These are phyloP conservation scores for Penicillium goetzii DNA, from an alignment of 495 filamentous ascomycete species.

Conservation along the genomic window DNA sequence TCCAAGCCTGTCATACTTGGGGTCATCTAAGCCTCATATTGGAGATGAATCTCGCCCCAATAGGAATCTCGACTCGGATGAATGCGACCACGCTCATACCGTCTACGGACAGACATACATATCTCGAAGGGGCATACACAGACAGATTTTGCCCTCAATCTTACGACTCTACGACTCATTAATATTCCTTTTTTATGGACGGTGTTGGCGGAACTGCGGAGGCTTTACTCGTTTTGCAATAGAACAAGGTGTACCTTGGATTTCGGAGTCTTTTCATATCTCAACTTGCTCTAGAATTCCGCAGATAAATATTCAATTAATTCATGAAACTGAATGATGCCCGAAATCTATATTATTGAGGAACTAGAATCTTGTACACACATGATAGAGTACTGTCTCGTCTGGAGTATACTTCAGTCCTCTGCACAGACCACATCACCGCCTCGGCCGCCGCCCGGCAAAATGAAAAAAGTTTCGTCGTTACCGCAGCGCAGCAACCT, in stretches of 20 bases:
- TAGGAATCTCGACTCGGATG: too few species aligned
- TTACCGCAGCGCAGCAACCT: conserved; percentile 19
- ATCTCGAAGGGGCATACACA: not conserved
- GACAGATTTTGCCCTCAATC: not conserved
- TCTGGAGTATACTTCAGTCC: not conserved
- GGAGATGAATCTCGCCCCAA: not conserved
- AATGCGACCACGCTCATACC: not conserved
- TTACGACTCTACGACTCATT: conserved; percentile 11
- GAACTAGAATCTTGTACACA: not conserved
- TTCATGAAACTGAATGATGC: not conserved
- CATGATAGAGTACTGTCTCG: not conserved
- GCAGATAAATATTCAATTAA: not conserved
- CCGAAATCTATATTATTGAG: not conserved
- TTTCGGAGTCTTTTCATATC: not conserved
- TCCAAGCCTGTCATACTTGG: not conserved
- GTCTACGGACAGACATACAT: not conserved
- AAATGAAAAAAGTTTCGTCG: conserved; percentile 49
- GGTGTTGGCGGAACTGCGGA: not conserved
- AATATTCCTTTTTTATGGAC: not conserved
- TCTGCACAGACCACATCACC: conserved; percentile 17
- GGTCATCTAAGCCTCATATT: not conserved
- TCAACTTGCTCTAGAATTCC: not conserved
- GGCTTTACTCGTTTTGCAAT: not conserved
- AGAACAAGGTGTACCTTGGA: conserved; percentile 1
- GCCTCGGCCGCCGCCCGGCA: conserved; percentile 44